A percentile compares a stretch with the other conserved stretches of the same genome.
Evolutionary conservation across 208 protist genomes (phyloP).

Genomic region (Trypanosoma avium): DNA sequence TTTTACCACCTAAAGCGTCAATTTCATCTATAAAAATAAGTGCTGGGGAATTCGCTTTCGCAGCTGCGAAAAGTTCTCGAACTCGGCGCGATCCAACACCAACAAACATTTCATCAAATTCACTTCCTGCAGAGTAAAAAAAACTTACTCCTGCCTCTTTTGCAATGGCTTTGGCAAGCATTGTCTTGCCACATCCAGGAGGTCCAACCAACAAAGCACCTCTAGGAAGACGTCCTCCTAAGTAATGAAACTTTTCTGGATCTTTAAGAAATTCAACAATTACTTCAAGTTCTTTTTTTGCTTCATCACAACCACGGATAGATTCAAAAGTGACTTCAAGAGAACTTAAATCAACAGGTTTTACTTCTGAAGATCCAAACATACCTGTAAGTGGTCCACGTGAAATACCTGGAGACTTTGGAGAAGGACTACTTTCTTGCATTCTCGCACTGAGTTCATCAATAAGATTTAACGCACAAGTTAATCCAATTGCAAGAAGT

Average conservation of each 20-base stretch:
- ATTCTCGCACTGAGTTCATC: slow-evolving; percentile 47
- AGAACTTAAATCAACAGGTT: slow-evolving; percentile 76
- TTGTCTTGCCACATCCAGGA: slow-evolving; percentile 97
- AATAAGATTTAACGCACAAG: slow-evolving; percentile 49
- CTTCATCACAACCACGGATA: slow-evolving; percentile 90
- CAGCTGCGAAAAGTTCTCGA: slow-evolving; percentile 93
- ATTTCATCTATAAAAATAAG: slow-evolving; percentile 99
- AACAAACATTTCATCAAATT: slow-evolving; percentile 98
- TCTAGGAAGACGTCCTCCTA: slow-evolving; percentile 96
- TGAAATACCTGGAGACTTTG: slow-evolving; percentile 26
- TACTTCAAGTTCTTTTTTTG: slow-evolving; percentile 91
- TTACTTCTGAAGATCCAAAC: slow-evolving; percentile 58
- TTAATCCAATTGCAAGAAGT: slow-evolving; percentile 75
- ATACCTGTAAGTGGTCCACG: slow-evolving; percentile 31
- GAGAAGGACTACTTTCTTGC: slow-evolving; percentile 30
- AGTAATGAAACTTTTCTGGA: slow-evolving; percentile 90
- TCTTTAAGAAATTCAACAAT: slow-evolving; percentile 95
- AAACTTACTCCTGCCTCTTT: slow-evolving; percentile 96
- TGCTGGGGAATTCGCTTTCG: slow-evolving; percentile 92
- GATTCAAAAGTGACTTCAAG: slow-evolving; percentile 84
- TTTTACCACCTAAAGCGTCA: slow-evolving; percentile 93
- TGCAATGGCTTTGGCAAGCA: slow-evolving; percentile 92
- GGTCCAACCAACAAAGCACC: slow-evolving; percentile 96
- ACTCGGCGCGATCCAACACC: slow-evolving; percentile 95
- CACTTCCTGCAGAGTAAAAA: slow-evolving; percentile 94